phyloP scores from a whole-genome alignment of 371 early-diverging fungal species.

The Mucor sp. region DNA sequence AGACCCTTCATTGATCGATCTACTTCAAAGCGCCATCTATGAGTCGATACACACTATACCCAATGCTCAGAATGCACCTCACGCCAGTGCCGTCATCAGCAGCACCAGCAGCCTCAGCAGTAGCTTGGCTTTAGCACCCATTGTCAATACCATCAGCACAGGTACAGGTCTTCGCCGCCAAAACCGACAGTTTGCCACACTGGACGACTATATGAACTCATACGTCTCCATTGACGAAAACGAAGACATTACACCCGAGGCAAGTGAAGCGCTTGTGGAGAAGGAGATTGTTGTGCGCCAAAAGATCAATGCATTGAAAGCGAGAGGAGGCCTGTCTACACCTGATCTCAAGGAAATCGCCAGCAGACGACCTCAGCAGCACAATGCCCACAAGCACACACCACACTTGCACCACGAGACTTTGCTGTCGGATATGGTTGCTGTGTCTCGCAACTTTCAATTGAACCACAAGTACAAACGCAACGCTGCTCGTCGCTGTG shows the following conservation, averaged over 20 bases:
- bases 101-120: slow-evolving; percentile 12
- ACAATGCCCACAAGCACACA: slow-evolving; percentile 18
- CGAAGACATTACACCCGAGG: slow-evolving; percentile 56
- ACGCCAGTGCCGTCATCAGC: neutral
- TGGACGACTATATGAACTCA: slow-evolving; percentile 58
- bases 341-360: slow-evolving; percentile 29
- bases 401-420: slow-evolving; percentile 14
- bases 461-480: slow-evolving; percentile 46
- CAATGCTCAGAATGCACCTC: slow-evolving; percentile 5
- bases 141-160: slow-evolving; percentile 20
- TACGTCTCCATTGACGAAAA: slow-evolving; percentile 59
- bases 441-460: slow-evolving; percentile 43
- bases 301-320: slow-evolving; percentile 41
- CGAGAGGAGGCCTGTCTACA: slow-evolving; percentile 49
- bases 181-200: slow-evolving; percentile 34
- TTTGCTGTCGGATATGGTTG: neutral
- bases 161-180: slow-evolving; percentile 38
- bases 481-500: slow-evolving; percentile 56
- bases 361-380: slow-evolving; percentile 39
- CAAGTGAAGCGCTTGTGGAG: slow-evolving; percentile 41
- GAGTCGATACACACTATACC: slow-evolving; percentile 19
- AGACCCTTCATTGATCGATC: slow-evolving; percentile 38
- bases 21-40: slow-evolving; percentile 36
- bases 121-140: neutral
- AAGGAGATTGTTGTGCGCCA: slow-evolving; percentile 45